Evolutionary conservation across 768 basidiomycete species (phyloP).

Genomic region (Trametes maxima): DNA sequence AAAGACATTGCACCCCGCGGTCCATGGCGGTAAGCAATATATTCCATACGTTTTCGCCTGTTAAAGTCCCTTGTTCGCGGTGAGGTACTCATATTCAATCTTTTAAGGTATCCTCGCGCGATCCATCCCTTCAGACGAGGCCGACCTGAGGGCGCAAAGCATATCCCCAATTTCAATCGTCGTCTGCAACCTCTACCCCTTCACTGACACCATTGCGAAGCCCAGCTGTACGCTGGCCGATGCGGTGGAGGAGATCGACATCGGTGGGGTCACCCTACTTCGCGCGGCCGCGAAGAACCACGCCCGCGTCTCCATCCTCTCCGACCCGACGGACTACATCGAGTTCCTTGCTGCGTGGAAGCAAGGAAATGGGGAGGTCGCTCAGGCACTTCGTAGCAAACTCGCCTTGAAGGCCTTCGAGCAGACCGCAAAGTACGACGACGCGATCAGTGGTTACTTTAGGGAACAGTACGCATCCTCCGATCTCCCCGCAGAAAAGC

Average conservation of each 20-base stretch:
- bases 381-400: conserved; percentile 67
- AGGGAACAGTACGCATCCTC: conserved; percentile 91
- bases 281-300: conserved; percentile 99
- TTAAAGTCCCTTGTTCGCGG: too few relatives aligned
- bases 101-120: conserved; percentile 88
- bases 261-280: conserved; percentile 96
- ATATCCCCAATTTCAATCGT: conserved; percentile 96
- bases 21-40: conserved; percentile 80
- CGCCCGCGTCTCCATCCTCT: conserved; percentile 85
- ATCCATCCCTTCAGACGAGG: conserved; percentile 85
- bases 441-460: conserved; percentile 95
- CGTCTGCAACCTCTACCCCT: conserved; percentile 99
- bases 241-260: conserved; percentile 98
- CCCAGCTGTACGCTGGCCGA: conserved; percentile 88
- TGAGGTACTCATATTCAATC: not conserved
- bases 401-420: conserved; percentile 97
- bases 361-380: conserved; percentile 73
- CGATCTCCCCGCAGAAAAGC: conserved; percentile 61
- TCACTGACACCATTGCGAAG: conserved; percentile 86
- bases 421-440: conserved; percentile 93
- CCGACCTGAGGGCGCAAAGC: conserved; percentile 77
- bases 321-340: conserved; percentile 86
- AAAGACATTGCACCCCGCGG: conserved; percentile 96
- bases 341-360: conserved; percentile 80
- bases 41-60: not conserved